Conservation (phyloP, 225 moss, liverwort and hornwort genomes). For the Polytrichum commune region DNA sequence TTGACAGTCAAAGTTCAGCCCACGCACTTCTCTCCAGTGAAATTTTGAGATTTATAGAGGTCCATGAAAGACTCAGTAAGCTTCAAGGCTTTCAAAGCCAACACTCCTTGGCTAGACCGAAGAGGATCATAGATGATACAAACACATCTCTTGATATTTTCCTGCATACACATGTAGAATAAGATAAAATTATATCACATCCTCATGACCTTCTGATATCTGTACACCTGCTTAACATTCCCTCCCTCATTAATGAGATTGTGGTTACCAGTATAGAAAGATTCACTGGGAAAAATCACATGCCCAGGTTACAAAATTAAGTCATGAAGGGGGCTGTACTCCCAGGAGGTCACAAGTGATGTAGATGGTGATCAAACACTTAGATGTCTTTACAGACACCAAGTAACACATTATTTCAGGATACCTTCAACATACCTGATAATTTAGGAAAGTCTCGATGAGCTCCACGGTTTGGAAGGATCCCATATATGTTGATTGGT, state of each 20-base stretch:
- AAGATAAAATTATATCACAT: not conserved
- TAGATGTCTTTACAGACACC: no score
- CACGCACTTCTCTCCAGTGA: slow-evolving; percentile 90
- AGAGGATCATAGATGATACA: slow-evolving; percentile 95
- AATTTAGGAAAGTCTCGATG: slow-evolving; percentile 90
- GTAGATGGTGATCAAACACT: not conserved
- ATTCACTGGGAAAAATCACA: no score
- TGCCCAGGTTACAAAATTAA: not conserved
- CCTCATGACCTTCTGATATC: no score
- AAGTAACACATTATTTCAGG: no score
- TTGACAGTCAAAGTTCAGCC: no score
- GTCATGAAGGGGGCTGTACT: not conserved
- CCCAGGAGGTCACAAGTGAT: not conserved
- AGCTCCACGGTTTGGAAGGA: slow-evolving; percentile 91
- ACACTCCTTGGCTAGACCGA: slow-evolving; percentile 86
- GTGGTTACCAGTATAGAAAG: no score
- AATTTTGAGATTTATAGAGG: slow-evolving; percentile 73
- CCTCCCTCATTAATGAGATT: no score
- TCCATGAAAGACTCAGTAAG: slow-evolving; percentile 92
- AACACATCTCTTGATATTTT: slow-evolving; percentile 97
- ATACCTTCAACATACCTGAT: slow-evolving; percentile 56
- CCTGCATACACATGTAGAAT: slow-evolving; percentile 40
- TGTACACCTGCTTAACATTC: no score
- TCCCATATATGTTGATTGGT: slow-evolving; percentile 99
- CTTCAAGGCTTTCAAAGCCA: slow-evolving; percentile 90